Base-by-base conservation (phyloP, 371 early-diverging fungal genomes). In the Rhizomucor miehei region DNA sequence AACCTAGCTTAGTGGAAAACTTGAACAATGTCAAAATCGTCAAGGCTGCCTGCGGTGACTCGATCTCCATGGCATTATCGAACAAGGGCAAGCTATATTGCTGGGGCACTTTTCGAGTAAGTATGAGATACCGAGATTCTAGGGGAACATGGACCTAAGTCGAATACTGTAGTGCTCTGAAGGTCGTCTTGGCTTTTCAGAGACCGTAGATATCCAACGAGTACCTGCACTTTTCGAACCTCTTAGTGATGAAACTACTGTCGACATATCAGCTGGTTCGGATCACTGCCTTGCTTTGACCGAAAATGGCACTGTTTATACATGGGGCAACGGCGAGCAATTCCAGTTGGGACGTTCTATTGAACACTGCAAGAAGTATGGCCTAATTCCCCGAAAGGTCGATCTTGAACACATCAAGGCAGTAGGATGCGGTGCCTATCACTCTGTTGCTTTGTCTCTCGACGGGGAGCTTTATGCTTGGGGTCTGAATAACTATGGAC, bases 401-500 rank as follows among this genome's bases (percentile, higher is more conserved):
- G 16, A 61, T 82, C 6, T 60, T 85, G 48, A 77, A 73, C 39
- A 69, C 23, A 87, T 93, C 57, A 73, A 61, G 19, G 59, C 66
- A 19, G 88, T 92, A 19, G 92, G 85, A 24, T 84, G 90, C 20
- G 98, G 97, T 8, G 80, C 89, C 6, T 92, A 93, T 67, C 92
- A 94, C 67, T 89, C 91, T 0, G 88, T 95, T 52, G 90, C 92
- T 29, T 29, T 8, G 14, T 82, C 80, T 48, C 71, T 79, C 21
- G 73, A 79, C 20, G 83, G 87, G 47, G 67, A 81, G 20, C 77
- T 92, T 3, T 93, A 82, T 63, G 81, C 85, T 6, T 96, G 94
- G 89, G 99, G 99, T 23, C 80, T 94, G 45, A 99, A 99, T 73
- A 93, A 94, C 60, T 92, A 86, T 64, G 88, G 90, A 49, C 99